phyloP scores from a whole-genome alignment of 2,329 filamentous ascomycete species.

The Alternaria arbusti region DNA sequence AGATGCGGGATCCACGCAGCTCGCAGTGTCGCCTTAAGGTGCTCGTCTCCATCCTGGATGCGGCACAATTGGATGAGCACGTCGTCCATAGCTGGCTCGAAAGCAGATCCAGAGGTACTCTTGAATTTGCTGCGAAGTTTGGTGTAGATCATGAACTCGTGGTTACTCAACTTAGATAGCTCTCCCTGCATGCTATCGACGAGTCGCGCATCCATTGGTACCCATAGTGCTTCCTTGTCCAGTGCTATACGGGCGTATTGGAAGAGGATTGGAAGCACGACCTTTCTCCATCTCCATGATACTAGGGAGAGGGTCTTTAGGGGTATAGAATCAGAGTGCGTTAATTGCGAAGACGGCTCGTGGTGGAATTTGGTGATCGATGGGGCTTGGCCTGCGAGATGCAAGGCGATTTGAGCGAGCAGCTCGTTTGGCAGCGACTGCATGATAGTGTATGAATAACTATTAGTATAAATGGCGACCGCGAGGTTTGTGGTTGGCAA shows the following conservation, averaged over 20 bases:
- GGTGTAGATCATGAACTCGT: slow-evolving; percentile 42
- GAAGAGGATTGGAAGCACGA: slow-evolving; percentile 44
- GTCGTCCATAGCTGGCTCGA: slow-evolving; percentile 39
- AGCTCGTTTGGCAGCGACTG: slow-evolving; percentile 46
- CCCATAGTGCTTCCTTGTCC: slow-evolving; percentile 40
- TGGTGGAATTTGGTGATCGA: slow-evolving; percentile 41
- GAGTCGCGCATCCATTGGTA: slow-evolving; percentile 41
- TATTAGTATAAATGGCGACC: neutral
- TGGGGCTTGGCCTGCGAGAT: slow-evolving; percentile 40
- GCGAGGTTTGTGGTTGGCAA: neutral
- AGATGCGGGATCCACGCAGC: slow-evolving; percentile 44
- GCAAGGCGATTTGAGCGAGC: slow-evolving; percentile 40
- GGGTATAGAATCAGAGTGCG: slow-evolving; percentile 23
- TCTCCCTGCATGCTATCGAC: slow-evolving; percentile 44
- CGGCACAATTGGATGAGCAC: slow-evolving; percentile 42
- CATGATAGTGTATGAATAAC: slow-evolving; percentile 12
- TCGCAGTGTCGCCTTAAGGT: slow-evolving; percentile 30
- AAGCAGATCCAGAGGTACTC: slow-evolving; percentile 36
- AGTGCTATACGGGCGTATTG: slow-evolving; percentile 34
- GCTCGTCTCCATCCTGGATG: slow-evolving; percentile 39
- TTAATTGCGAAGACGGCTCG: slow-evolving; percentile 38
- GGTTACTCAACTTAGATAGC: slow-evolving; percentile 37
- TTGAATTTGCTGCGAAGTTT: slow-evolving; percentile 45
- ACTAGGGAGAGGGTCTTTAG: slow-evolving; percentile 44
- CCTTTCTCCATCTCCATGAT: slow-evolving; percentile 40